A percentile compares a stretch with the other conserved stretches of the same genome.
Conservation (phyloP, 805 yeast genomes). For the Candida mattraensis region DNA sequence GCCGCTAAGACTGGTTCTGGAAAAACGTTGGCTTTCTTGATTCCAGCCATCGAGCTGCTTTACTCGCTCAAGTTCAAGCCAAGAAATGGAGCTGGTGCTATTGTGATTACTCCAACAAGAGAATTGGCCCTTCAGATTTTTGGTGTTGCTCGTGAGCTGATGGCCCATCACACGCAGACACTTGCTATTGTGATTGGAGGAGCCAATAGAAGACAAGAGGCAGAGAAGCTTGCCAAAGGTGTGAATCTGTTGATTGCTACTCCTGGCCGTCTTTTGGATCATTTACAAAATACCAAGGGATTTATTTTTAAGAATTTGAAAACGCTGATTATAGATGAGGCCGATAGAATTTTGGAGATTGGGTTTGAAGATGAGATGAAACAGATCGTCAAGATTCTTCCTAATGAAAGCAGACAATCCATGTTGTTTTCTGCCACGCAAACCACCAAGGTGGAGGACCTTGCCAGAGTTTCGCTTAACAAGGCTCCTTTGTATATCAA, state of each 20-base stretch:
- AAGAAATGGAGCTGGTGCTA: constrained; percentile 96
- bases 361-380: constrained; percentile 99
- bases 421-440: constrained; percentile 99
- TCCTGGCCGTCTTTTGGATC: constrained; percentile 96
- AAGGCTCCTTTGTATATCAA: constrained; percentile 93
- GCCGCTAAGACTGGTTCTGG: constrained; percentile 99
- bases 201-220: constrained; percentile 96
- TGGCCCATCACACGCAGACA: constrained; percentile 90
- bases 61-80: constrained; percentile 93
- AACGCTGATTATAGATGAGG: constrained; percentile 94
- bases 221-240: constrained; percentile 90
- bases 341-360: constrained; percentile 94
- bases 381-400: constrained; percentile 91
- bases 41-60: constrained; percentile 93
- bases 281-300: constrained; percentile 91
- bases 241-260: constrained; percentile 94
- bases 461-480: constrained; percentile 93
- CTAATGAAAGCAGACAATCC: constrained; percentile 89
- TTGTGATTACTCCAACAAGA: constrained; percentile 95
- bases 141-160: constrained; percentile 94
- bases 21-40: constrained; percentile 90
- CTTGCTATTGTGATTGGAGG: constrained; percentile 98
- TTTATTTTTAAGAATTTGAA: constrained; percentile 92
- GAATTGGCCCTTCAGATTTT: constrained; percentile 96
- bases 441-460: constrained; percentile 96